Percentiles rank a stretch among this genome's conserved stretches.
These are phyloP conservation scores for Nicotiana obtusifolia DNA, from an alignment of 257 asterid species.

Conservation along the genomic window DNA sequence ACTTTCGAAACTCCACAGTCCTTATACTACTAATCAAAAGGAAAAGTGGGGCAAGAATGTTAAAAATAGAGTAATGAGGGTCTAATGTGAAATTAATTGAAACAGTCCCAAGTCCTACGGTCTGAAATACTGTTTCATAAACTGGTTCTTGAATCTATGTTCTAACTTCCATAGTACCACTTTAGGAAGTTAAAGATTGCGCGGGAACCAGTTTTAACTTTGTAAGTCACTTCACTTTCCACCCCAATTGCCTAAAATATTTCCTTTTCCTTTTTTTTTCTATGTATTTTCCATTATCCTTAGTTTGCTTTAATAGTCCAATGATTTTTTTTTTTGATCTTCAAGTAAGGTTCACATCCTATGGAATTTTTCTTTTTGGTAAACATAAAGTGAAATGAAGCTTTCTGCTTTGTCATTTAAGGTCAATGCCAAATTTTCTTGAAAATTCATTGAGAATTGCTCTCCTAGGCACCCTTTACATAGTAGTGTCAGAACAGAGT, in stretches of 20 bases:
- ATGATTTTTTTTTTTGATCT: neutral
- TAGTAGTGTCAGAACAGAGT: neutral
- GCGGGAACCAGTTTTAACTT: conserved; percentile 6
- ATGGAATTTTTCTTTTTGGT: too few species aligned
- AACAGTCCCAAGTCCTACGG: neutral
- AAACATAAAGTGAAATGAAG: too few species aligned
- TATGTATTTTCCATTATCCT: neutral
- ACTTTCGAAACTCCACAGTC: neutral
- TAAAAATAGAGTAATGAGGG: neutral
- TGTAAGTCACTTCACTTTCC: neutral
- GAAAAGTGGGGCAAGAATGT: neutral
- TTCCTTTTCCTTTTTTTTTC: neutral
- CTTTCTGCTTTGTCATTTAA: too few species aligned
- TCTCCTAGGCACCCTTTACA: too few species aligned
- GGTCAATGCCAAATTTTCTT: too few species aligned
- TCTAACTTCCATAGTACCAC: neutral
- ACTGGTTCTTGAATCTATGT: neutral
- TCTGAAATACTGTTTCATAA: neutral
- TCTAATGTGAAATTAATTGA: neutral
- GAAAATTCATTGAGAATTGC: too few species aligned
- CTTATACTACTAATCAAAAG: neutral
- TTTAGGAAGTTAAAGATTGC: neutral
- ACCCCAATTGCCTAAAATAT: neutral
- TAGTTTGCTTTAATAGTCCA: neutral
- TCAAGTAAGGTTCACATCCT: neutral